Evolutionary conservation across 257 asterid species (phyloP).

Genomic region (Salvia hispanica): DNA sequence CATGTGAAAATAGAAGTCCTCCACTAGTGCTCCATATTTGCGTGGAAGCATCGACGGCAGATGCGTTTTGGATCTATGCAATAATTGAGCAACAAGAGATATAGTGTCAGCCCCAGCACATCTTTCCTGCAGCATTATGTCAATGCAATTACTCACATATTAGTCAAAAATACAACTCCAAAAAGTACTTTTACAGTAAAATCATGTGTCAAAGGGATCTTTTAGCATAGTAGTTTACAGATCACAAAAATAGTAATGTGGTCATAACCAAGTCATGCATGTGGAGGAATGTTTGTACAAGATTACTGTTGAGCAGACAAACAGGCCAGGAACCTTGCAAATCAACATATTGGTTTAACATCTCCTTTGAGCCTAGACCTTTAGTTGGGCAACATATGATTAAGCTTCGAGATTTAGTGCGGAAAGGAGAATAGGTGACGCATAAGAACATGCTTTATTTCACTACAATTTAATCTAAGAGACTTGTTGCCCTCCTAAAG

Average conservation of each 20-base stretch:
- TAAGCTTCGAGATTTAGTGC: constrained; percentile 17
- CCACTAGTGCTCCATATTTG: constrained; percentile 70
- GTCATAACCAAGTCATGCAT: constrained; percentile 12
- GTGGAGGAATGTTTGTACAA: neutral
- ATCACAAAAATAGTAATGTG: neutral
- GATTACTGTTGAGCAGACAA: constrained; percentile 2
- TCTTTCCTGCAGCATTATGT: constrained; percentile 87
- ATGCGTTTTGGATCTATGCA: constrained; percentile 88
- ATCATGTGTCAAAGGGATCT: constrained; percentile 9
- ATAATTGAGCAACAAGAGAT: constrained; percentile 86
- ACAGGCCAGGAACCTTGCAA: neutral
- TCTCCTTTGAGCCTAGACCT: neutral
- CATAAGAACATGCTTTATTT: no score
- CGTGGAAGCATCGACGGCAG: constrained; percentile 90
- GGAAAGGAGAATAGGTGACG: no score
- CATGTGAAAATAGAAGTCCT: constrained; percentile 87
- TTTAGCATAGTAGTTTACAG: constrained; percentile 10
- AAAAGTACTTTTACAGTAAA: constrained; percentile 20
- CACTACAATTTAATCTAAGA: constrained; percentile 1
- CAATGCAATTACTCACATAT: constrained; percentile 34
- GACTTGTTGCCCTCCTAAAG: constrained; percentile 24
- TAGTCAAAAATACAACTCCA: constrained; percentile 23
- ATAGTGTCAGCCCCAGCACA: constrained; percentile 95
- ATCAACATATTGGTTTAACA: constrained; percentile 6
- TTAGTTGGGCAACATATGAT: neutral